Percentiles rank a stretch among this genome's conserved stretches.
phyloP scores from a whole-genome alignment of 805 yeast genomes.

The Ogataea zsoltii region DNA sequence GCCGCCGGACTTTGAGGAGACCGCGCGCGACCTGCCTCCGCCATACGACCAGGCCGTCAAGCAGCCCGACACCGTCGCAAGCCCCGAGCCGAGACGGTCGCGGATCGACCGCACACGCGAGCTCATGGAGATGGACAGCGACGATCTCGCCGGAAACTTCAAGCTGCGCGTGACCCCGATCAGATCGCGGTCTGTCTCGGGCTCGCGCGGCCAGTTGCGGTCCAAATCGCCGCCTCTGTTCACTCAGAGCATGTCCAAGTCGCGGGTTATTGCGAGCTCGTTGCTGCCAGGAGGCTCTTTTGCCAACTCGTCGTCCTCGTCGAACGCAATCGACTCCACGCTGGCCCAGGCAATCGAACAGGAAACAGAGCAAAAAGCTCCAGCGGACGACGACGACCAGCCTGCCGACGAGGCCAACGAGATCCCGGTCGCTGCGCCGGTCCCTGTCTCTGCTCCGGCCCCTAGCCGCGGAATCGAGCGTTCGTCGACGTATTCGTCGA shows the following conservation, averaged over 20 bases:
- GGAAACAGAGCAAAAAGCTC: no score
- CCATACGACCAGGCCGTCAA: constrained; percentile 28
- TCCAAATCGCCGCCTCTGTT: constrained; percentile 23
- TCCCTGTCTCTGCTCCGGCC: no score
- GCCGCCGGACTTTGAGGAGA: constrained; percentile 32
- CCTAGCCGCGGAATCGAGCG: constrained; percentile 5
- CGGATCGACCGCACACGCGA: constrained; percentile 12
- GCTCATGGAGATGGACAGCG: constrained; percentile 13
- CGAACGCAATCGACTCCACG: constrained; percentile 27
- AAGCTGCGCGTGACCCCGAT: constrained; percentile 30
- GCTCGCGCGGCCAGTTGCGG: constrained; percentile 15
- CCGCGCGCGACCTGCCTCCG: constrained; percentile 30
- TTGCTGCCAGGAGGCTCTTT: constrained; percentile 23
- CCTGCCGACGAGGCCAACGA: no score
- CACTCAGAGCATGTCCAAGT: constrained; percentile 20
- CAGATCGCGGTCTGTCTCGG: constrained; percentile 28
- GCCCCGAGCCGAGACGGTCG: constrained; percentile 8
- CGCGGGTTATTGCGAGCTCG: constrained; percentile 24
- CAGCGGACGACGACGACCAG: no score
- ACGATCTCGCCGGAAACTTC: constrained; percentile 32
- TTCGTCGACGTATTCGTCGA: constrained; percentile 21
- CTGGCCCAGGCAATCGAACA: constrained; percentile 21
- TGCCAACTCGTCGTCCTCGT: constrained; percentile 13
- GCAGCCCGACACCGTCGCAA: constrained; percentile 1
- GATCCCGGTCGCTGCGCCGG: no score